phyloP scores from a whole-genome alignment of 495 filamentous ascomycete species.

The Chaetomidium leptoderma region DNA sequence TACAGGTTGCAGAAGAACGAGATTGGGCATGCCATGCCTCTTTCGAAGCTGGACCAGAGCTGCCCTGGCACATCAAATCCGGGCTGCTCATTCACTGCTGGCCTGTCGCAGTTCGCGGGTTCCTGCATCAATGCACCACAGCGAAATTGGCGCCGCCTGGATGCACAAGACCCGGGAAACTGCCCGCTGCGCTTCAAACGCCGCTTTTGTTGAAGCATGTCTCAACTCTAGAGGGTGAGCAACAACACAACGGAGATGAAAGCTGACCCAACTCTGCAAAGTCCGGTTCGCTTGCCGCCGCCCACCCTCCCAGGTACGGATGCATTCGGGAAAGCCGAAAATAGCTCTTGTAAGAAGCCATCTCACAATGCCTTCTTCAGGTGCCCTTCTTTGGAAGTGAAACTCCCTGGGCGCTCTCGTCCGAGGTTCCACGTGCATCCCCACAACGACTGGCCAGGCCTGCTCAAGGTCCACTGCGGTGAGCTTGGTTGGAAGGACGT shows the following conservation, averaged over 20 bases:
- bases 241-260: neutral
- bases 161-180: no score
- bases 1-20: constrained; percentile 9
- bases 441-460: constrained; percentile 16
- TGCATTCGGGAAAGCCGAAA: neutral
- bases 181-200: no score
- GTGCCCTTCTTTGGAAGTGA: neutral
- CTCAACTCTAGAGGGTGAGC: neutral
- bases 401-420: neutral
- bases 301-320: no score
- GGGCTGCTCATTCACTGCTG: neutral
- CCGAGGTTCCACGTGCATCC: neutral
- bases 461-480: neutral
- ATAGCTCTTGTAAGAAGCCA: neutral
- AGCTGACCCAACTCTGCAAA: neutral
- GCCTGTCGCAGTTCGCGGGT: constrained; percentile 16
- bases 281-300: no score
- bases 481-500: neutral
- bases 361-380: neutral
- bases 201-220: neutral
- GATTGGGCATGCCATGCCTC: neutral
- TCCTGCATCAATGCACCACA: constrained; percentile 28
- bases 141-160: constrained; percentile 10
- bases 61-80: constrained; percentile 3
- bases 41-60: no score